Evolutionary conservation across 495 filamentous ascomycete species (phyloP), one percentile per base, ranked within the genome.

Genomic region (Neurospora africana): DNA sequence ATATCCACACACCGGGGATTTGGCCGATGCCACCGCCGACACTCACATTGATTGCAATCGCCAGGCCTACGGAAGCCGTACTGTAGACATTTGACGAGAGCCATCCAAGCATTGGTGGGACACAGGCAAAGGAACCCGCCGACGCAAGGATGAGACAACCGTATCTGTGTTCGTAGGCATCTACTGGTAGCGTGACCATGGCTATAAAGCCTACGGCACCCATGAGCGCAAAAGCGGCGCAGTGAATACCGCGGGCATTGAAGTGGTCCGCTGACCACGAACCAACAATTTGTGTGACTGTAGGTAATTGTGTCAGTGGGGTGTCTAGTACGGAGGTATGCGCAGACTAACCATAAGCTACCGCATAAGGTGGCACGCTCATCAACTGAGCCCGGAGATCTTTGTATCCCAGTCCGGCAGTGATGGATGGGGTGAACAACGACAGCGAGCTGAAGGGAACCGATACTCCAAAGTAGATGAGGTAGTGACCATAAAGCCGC

Each of bases 321-420:
- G 15, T 65, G 47, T 58, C 43, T 53, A 8, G 8, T 11, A 15
- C 47, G 0, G 13, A 35, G 27, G 6, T 17, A 35, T 33, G 15
- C 13, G 1, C 3, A 5, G 53, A 68, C 81, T 73, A 74, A 82
- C 82, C 80, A 67, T 85, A 93, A 21, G 90, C 90, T 2, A 88
- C 87, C 8, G 89, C 91, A 79, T 90, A 93, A 4, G 91, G 91
- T 13, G 91, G 91, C 1, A 94, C 91, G 5, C 91, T 93, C 86
- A 94, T 89, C 35, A 94, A 78, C 78, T 94, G 91, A 7, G 91
- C 90, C 38, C 82, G 76, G 9, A 92, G 79, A 71, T 87, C 84
- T 1, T 82, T 79, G 76, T 87, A 94, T 0, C 89, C 89, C 2
- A 94, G 80, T 0, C 91, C 91, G 15, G 86, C 78, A 5, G 87